Base-by-base conservation (phyloP, 2,329 filamentous ascomycete species). In the Pyrenochaeta sp. region DNA sequence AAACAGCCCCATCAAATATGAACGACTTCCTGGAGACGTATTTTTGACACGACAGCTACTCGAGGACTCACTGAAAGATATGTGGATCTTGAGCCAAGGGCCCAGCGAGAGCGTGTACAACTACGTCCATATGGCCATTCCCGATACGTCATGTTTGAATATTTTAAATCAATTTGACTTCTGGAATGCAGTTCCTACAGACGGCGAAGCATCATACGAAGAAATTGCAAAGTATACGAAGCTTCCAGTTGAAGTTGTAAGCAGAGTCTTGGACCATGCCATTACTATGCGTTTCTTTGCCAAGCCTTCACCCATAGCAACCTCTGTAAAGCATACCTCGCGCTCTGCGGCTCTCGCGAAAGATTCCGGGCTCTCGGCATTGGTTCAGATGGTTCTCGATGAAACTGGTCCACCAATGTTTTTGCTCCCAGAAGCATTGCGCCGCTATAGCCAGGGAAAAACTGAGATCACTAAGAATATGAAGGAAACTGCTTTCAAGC, bases 81-180 rank as follows among this genome's bases (percentile, higher is more conserved):
- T 83, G 69, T 77, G 72, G 58, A 79, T 79, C 45, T 62, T 83
- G 3, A 74, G 75, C 6, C 78, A 81, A 45, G 81, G 81, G 0
- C 81, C 81, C 0, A 82, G 79, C 55, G 81, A 83, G 64, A 82
- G 79, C 49, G 75, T 82, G 20, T 82, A 81, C 55, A 72, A 72
- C 41, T 72, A 72, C 47, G 64, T 63, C 11, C 69, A 72, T 36
- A 68, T 59, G 44, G 72, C 66, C 30, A 74, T 81, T 42, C 80
- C 80, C 2, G 79, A 82, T 54, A 72, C 76, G 3, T 73, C 78
- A 6, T 62, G 60, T 29, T 73, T 84, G 32, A 81, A 82, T 58
- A 69, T 82, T 12, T 69, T 84, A 14, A 83, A 83, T 63, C 72
- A 81, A 56, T 84, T 84, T 63, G 71, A 83, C 60, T 83, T 84